These are phyloP conservation scores for Pseudevernia furfuracea DNA, from an alignment of 495 filamentous ascomycete species.

Conservation along the genomic window DNA sequence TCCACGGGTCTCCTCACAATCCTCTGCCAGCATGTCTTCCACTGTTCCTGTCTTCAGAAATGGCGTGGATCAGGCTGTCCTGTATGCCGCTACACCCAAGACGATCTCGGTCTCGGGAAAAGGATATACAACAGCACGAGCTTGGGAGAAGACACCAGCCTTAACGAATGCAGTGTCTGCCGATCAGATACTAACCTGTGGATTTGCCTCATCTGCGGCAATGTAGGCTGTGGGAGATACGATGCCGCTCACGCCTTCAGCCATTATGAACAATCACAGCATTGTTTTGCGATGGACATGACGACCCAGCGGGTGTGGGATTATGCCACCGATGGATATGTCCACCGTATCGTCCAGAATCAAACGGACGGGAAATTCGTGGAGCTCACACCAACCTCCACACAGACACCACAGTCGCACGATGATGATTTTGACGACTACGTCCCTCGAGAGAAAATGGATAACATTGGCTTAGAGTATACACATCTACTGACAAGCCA, in stretches of 20 bases:
- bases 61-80: slow-evolving; percentile 93
- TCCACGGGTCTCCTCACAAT: slow-evolving; percentile 92
- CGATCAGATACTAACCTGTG: slow-evolving; percentile 75
- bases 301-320: slow-evolving; percentile 95
- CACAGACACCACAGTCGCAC: slow-evolving; percentile 25
- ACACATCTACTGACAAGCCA: slow-evolving; percentile 86
- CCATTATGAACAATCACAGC: slow-evolving; percentile 82
- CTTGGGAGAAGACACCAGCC: slow-evolving; percentile 30
- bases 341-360: slow-evolving; percentile 87
- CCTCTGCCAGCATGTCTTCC: slow-evolving; percentile 95
- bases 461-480: slow-evolving; percentile 88
- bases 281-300: slow-evolving; percentile 89
- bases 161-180: slow-evolving; percentile 62
- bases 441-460: slow-evolving; percentile 83
- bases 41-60: slow-evolving; percentile 92
- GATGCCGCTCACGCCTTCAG: slow-evolving; percentile 88
- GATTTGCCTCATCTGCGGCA: slow-evolving; percentile 91
- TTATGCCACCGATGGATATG: slow-evolving; percentile 89
- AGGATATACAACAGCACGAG: slow-evolving; percentile 19
- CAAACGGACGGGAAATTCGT: slow-evolving; percentile 87
- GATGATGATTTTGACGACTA: slow-evolving; percentile 50
- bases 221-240: slow-evolving; percentile 88
- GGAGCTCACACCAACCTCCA: slow-evolving; percentile 55
- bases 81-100: slow-evolving; percentile 83
- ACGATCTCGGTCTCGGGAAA: slow-evolving; percentile 36